Base-by-base conservation (phyloP, 768 basidiomycete genomes). In the Epithele typhae region DNA sequence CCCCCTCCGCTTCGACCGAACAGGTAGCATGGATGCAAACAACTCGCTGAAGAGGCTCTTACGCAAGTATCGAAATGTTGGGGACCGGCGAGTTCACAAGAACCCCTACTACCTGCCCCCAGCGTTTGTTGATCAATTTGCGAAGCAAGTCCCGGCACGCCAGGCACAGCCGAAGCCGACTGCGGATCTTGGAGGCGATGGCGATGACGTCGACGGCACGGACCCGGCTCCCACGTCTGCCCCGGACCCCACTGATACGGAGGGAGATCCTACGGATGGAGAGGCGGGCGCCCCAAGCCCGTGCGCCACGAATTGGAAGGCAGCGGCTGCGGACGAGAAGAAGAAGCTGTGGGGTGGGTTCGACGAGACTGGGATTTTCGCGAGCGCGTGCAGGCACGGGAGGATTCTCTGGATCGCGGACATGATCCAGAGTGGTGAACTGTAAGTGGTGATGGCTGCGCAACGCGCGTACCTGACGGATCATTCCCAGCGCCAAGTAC, bases 291-390 rank as follows among this genome's bases (percentile, higher is more conserved):
- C 27, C 27, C n/a, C n/a, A n/a, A 30, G 14, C 27, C 27, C 27
- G 7, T 30, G 27, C 27, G 27, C 27, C 8, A 7, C 27, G 8
- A 64, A 64, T 33, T 68, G 64, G 67, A 67, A 63, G 49, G 63
- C 59, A 0, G 57, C 56, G 2, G 51, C 55, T 1, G 50, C 54
- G 0, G 61, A 69, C 23, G 51, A 54, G 2, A 48, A 54, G 25
- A 69, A 66, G 49, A 57, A 50, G 18, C 66, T 64, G 60, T 70
- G 63, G 67, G 55, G 48, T 4, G 52, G 69, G 8, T 74, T 68
- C 41, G 48, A 64, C 0, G 66, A 72, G 56, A 62, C 66, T 0
- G 69, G 72, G 0, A 54, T 70, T 9, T 74, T 75, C 48, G 59
- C 65, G 0, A 43, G 53, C 24, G 43, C 43, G 3, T 49, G 48